phyloP scores from a whole-genome alignment of 768 basidiomycete species.

The Terana coerulea region DNA sequence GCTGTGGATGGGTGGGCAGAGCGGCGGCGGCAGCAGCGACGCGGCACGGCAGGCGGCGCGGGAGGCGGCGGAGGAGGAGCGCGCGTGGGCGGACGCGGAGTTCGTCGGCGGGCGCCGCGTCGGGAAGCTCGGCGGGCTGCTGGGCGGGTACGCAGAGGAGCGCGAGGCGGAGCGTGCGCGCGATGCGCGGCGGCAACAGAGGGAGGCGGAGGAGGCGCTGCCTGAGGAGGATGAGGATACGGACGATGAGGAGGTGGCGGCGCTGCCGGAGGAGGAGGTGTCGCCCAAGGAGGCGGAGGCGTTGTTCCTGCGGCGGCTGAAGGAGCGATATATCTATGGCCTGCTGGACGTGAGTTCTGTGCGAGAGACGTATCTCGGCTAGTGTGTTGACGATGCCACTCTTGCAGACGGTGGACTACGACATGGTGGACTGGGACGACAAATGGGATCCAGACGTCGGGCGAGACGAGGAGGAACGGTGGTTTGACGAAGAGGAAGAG shows the following conservation, averaged over 20 bases:
- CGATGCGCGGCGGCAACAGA: constrained; percentile 38
- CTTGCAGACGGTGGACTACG: constrained; percentile 63
- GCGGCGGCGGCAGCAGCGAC: constrained; percentile 16
- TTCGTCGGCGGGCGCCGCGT: constrained; percentile 51
- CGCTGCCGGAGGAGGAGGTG: constrained; percentile 28
- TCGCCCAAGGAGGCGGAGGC: constrained; percentile 44
- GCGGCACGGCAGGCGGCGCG: constrained; percentile 41
- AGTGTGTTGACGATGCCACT: constrained; percentile 8
- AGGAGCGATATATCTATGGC: constrained; percentile 73
- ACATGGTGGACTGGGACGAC: constrained; percentile 73
- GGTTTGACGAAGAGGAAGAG: constrained; percentile 69
- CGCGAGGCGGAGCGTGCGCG: constrained; percentile 63
- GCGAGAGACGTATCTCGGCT: neutral
- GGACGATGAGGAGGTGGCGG: constrained; percentile 46
- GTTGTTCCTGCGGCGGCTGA: constrained; percentile 57
- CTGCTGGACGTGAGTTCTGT: constrained; percentile 55
- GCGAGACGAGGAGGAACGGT: constrained; percentile 59
- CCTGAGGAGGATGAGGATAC: constrained; percentile 64
- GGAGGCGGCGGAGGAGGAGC: constrained; percentile 62
- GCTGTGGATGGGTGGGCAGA: constrained; percentile 58
- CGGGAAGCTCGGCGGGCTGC: constrained; percentile 53
- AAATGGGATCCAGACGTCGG: constrained; percentile 57
- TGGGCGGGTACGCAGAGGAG: constrained; percentile 77
- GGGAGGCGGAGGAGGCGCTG: constrained; percentile 43
- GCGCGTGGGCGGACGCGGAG: constrained; percentile 57